A percentile compares a stretch with the other conserved stretches of the same genome.
These are phyloP conservation scores for Corymbia calophylla DNA, from an alignment of 441 rosid genomes.

Conservation along the genomic window DNA sequence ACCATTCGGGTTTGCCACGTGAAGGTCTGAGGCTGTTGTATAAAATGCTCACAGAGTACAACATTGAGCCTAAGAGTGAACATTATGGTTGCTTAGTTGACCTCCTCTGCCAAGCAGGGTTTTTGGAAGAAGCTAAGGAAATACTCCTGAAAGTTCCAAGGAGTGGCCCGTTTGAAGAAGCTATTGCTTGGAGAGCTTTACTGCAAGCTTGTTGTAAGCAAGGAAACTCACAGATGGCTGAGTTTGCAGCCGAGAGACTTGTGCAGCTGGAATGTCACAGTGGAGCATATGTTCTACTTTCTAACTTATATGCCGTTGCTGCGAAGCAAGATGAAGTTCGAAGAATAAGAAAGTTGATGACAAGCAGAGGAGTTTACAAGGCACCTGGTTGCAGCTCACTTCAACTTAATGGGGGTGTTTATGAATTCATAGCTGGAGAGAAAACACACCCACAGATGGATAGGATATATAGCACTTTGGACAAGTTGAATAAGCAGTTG, in stretches of 20 bases:
- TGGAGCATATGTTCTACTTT: conserved; percentile 35
- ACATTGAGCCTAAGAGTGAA: conserved; percentile 43
- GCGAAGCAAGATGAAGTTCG: conserved; percentile 43
- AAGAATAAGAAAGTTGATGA: conserved; percentile 50
- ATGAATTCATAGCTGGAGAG: conserved; percentile 51
- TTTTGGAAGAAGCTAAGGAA: conserved; percentile 46
- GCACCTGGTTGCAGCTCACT: conserved; percentile 60
- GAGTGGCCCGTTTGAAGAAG: conserved; percentile 28
- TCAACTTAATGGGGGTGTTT: conserved; percentile 34
- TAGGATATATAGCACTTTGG: conserved; percentile 26
- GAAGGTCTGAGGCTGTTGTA: conserved; percentile 41
- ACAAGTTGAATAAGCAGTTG: conserved; percentile 18
- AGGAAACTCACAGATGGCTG: conserved; percentile 25
- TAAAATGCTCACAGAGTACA: conserved; percentile 33
- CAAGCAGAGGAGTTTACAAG: conserved; percentile 50
- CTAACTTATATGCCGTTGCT: conserved; percentile 41
- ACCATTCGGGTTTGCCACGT: conserved; percentile 45
- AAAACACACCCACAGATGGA: conserved; percentile 28
- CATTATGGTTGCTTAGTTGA: conserved; percentile 52
- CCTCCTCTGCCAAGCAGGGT: conserved; percentile 48
- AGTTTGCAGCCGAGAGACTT: conserved; percentile 36
- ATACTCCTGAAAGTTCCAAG: conserved; percentile 25
- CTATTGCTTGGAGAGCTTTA: conserved; percentile 43
- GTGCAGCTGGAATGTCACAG: conserved; percentile 32
- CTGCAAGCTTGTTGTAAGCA: conserved; percentile 25